Conservation (phyloP, 148 eudicot species). For the Bassia scoparia region DNA sequence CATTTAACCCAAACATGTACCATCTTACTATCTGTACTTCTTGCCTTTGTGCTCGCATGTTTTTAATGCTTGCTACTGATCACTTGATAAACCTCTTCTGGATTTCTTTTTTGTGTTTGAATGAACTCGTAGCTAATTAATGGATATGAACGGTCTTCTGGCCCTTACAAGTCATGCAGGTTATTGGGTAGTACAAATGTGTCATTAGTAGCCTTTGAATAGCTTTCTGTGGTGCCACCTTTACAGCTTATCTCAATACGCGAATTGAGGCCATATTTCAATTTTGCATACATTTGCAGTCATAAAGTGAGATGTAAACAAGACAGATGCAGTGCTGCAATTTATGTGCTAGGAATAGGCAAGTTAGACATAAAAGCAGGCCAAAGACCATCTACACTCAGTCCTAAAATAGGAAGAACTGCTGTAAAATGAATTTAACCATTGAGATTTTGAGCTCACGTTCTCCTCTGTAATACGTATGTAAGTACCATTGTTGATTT, state of each 20-base stretch:
- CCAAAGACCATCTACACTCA: constrained; percentile 33
- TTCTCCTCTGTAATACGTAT: constrained; percentile 19
- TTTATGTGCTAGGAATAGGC: constrained; percentile 49
- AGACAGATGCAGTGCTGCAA: constrained; percentile 59
- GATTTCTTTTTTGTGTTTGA: background rate
- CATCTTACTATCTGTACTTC: background rate
- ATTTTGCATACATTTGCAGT: constrained; percentile 40
- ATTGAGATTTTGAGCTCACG: background rate
- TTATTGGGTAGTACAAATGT: background rate
- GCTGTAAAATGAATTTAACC: constrained; percentile 5
- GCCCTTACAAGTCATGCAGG: background rate
- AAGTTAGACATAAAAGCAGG: constrained; percentile 39
- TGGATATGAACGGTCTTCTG: background rate
- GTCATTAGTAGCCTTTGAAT: background rate
- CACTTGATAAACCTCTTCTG: background rate
- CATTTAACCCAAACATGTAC: background rate
- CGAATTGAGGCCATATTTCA: background rate
- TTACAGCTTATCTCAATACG: background rate
- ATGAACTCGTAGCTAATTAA: background rate
- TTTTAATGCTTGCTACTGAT: background rate
- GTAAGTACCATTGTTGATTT: background rate
- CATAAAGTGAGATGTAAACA: constrained; percentile 58
- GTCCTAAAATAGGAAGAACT: constrained; percentile 36
- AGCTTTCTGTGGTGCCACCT: background rate
- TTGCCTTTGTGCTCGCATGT: background rate